These are phyloP conservation scores for Metschnikowia baotianmanensis DNA, from an alignment of 805 yeast genomes.

Conservation along the genomic window DNA sequence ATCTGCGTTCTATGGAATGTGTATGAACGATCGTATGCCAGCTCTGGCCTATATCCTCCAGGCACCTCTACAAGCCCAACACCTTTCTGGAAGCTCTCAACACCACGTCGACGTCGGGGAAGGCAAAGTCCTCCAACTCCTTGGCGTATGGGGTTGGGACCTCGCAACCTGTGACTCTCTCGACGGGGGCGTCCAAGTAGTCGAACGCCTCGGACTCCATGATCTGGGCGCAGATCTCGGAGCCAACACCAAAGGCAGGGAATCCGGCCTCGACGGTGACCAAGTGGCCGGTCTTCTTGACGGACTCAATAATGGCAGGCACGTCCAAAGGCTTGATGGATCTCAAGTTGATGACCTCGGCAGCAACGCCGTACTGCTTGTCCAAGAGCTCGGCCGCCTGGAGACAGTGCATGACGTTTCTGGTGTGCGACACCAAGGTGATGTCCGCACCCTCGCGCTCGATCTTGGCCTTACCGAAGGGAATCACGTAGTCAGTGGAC, in stretches of 20 bases:
- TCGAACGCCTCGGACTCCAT: conserved; percentile 99
- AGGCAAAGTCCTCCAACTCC: conserved; percentile 95
- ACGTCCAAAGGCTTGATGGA: conserved; percentile 95
- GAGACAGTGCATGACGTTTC: conserved; percentile 82
- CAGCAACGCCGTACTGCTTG: conserved; percentile 81
- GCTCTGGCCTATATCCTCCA: too few relatives aligned
- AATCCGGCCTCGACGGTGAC: conserved; percentile 95
- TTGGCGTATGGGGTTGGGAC: conserved; percentile 98
- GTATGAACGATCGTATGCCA: too few relatives aligned
- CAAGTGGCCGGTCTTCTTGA: conserved; percentile 95
- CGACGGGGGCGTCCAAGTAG: conserved; percentile 97
- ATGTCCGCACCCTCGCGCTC: conserved; percentile 92
- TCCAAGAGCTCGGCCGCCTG: conserved; percentile 87
- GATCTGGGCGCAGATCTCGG: conserved; percentile 95
- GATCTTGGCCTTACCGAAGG: conserved; percentile 93
- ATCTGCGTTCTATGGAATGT: background rate
- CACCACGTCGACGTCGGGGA: conserved; percentile 94
- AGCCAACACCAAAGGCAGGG: conserved; percentile 99
- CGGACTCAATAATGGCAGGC: conserved; percentile 77
- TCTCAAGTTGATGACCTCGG: conserved; percentile 94
- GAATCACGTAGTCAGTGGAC: conserved; percentile 84
- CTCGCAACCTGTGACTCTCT: conserved; percentile 98
- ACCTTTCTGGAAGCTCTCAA: conserved; percentile 84
- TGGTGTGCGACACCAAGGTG: conserved; percentile 85
- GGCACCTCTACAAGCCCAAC: conserved; percentile 53